Evolutionary conservation across 2,329 filamentous ascomycete genomes (phyloP).

Genomic region (Aspergillus terreus): DNA sequence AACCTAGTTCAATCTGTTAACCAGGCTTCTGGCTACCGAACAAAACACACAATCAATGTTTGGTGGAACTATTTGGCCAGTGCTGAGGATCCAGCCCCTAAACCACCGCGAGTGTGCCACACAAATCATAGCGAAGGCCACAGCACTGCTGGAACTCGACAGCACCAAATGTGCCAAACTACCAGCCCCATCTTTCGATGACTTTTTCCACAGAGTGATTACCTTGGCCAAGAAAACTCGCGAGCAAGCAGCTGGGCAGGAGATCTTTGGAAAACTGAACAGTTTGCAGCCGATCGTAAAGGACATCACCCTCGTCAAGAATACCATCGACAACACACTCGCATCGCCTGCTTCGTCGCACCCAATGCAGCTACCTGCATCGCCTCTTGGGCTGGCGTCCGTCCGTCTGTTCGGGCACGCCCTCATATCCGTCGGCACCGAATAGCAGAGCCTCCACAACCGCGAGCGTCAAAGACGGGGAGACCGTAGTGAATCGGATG

Average conservation of each 20-base stretch:
- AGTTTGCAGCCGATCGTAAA: conserved; percentile 3
- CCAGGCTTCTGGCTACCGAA: background rate
- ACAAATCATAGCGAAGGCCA: conserved; percentile 1
- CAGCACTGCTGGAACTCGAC: conserved; percentile 4
- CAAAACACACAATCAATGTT: background rate
- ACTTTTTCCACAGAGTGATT: conserved; percentile 3
- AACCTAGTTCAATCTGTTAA: background rate
- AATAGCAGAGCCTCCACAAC: conserved; percentile 6
- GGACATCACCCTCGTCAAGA: conserved; percentile 3
- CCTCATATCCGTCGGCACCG: conserved; percentile 4
- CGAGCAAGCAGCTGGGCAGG: conserved; percentile 1
- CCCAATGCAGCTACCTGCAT: conserved; percentile 2
- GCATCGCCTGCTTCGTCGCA: conserved; percentile 1
- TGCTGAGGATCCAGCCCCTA: background rate
- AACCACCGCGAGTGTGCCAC: conserved; percentile 1
- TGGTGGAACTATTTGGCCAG: background rate
- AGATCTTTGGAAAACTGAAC: conserved; percentile 4
- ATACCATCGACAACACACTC: conserved; percentile 3
- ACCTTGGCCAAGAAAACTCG: conserved; percentile 5
- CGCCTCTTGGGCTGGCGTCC: conserved; percentile 3
- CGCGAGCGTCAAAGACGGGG: background rate
- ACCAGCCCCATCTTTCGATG: conserved; percentile 2
- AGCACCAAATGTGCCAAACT: conserved; percentile 5
- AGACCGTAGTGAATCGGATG: background rate
- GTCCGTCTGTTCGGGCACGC: conserved; percentile 1